phyloP scores from a whole-genome alignment of 345 rosid genomes.

The Gynandropsis gynandra region DNA sequence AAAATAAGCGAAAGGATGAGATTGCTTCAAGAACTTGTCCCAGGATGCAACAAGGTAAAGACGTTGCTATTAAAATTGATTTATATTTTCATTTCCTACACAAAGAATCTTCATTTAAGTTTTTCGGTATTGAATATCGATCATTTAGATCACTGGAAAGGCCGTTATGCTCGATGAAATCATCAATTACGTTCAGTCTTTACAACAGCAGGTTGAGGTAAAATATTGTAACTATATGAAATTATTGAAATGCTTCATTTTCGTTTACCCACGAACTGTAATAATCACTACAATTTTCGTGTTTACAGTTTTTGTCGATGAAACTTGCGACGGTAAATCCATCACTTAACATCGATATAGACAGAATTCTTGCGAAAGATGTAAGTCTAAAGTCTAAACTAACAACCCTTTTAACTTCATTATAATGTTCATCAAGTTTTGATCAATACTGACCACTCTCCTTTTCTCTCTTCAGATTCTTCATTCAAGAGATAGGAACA shows the following conservation, averaged over 20 bases:
- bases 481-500: constrained; percentile 45
- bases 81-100: no score
- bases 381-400: constrained; percentile 38
- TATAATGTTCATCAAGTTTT: background rate
- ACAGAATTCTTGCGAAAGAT: constrained; percentile 74
- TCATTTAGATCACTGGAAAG: constrained; percentile 81
- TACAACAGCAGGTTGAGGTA: constrained; percentile 99
- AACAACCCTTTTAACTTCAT: no score
- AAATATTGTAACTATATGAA: background rate
- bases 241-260: constrained; percentile 10
- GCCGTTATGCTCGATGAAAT: constrained; percentile 99
- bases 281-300: background rate
- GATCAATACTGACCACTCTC: constrained; percentile 11
- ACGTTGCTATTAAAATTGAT: background rate
- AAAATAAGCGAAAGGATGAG: constrained; percentile 96
- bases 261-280: no score
- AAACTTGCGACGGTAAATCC: constrained; percentile 96
- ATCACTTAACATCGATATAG: constrained; percentile 56
- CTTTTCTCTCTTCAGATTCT: constrained; percentile 41
- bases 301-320: constrained; percentile 84
- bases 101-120: background rate
- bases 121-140: constrained; percentile 11
- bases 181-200: constrained; percentile 91
- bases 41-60: constrained; percentile 90
- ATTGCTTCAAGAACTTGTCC: constrained; percentile 96